Percentiles rank a stretch among this genome's conserved stretches.
These are phyloP conservation scores for Penicillium oxalicum DNA, from an alignment of 2,329 filamentous ascomycete species.

Conservation along the genomic window DNA sequence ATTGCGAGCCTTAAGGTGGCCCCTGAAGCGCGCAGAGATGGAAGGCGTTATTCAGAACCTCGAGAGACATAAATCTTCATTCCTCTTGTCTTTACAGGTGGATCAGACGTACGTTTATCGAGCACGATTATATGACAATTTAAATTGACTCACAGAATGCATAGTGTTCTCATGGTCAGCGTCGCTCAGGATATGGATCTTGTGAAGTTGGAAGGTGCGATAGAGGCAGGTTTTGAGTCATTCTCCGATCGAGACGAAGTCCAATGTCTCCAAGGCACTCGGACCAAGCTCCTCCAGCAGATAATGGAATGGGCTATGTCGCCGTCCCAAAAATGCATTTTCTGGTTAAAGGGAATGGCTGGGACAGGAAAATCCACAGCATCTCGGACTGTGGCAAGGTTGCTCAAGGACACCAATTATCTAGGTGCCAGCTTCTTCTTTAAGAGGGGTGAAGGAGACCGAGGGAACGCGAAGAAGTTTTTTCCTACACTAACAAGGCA, in stretches of 20 bases:
- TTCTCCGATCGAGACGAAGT: slow-evolving; percentile 7
- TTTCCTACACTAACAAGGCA: slow-evolving; percentile 33
- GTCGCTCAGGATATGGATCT: slow-evolving; percentile 4
- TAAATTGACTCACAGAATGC: slow-evolving; percentile 1
- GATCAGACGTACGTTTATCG: slow-evolving; percentile 25
- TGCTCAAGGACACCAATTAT: slow-evolving; percentile 9
- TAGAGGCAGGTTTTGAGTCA: slow-evolving; percentile 7
- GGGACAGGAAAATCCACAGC: slow-evolving; percentile 26
- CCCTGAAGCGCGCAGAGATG: slow-evolving; percentile 23
- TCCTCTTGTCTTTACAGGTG: slow-evolving; percentile 22
- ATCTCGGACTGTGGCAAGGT: slow-evolving; percentile 30
- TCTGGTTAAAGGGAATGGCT: slow-evolving; percentile 37
- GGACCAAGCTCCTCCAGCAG: slow-evolving; percentile 17
- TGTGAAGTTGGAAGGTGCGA: slow-evolving; percentile 8
- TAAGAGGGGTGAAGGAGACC: slow-evolving; percentile 31
- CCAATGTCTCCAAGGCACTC: slow-evolving; percentile 24
- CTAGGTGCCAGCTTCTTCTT: slow-evolving; percentile 41
- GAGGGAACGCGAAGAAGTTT: slow-evolving; percentile 32
- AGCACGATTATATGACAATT: slow-evolving; percentile 4
- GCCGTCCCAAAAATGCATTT: slow-evolving; percentile 20
- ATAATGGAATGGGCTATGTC: slow-evolving; percentile 22
- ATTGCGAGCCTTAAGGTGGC: slow-evolving; percentile 27
- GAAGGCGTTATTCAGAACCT: slow-evolving; percentile 14
- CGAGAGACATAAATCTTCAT: slow-evolving; percentile 20
- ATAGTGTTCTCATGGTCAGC: slow-evolving; percentile 4